A percentile compares a stretch with the other conserved stretches of the same genome.
Evolutionary conservation across 176 grass and related monocot genomes (phyloP).

Genomic region (Coix lacrymajobi): DNA sequence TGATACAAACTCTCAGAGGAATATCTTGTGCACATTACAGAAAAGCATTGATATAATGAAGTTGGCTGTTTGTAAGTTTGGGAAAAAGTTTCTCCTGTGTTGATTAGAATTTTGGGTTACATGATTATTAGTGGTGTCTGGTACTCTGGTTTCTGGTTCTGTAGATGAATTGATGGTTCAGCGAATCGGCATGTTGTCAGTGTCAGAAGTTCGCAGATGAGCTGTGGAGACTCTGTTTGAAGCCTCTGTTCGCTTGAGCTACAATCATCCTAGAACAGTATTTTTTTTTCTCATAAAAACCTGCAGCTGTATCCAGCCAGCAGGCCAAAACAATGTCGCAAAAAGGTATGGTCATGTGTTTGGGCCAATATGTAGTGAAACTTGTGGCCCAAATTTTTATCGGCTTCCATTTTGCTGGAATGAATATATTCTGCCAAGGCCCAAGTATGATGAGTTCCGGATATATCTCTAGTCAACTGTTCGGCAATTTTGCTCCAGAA

Average conservation of each 20-base stretch:
- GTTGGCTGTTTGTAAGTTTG: background rate
- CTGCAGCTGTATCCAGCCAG: too few relatives aligned
- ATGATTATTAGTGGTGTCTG: background rate
- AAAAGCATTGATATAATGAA: background rate
- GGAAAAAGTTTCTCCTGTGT: background rate
- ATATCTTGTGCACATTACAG: background rate
- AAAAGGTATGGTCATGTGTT: background rate
- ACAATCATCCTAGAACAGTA: too few relatives aligned
- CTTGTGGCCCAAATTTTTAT: background rate
- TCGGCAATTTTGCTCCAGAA: background rate
- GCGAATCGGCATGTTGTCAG: background rate
- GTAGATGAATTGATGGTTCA: background rate
- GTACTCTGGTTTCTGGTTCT: background rate
- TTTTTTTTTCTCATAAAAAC: too few relatives aligned
- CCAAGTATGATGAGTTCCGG: background rate
- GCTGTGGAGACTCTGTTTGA: too few relatives aligned
- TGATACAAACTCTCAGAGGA: background rate
- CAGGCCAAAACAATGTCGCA: too few relatives aligned
- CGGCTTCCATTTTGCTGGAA: background rate
- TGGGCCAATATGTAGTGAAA: background rate
- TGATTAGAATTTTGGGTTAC: background rate
- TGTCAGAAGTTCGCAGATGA: background rate
- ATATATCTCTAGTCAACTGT: background rate
- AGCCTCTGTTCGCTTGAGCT: too few relatives aligned
- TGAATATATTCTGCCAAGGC: background rate